Percentiles rank a stretch among this genome's conserved stretches.
These are phyloP conservation scores for Acer yangbiense DNA, from an alignment of 345 rosid species.

Conservation along the genomic window DNA sequence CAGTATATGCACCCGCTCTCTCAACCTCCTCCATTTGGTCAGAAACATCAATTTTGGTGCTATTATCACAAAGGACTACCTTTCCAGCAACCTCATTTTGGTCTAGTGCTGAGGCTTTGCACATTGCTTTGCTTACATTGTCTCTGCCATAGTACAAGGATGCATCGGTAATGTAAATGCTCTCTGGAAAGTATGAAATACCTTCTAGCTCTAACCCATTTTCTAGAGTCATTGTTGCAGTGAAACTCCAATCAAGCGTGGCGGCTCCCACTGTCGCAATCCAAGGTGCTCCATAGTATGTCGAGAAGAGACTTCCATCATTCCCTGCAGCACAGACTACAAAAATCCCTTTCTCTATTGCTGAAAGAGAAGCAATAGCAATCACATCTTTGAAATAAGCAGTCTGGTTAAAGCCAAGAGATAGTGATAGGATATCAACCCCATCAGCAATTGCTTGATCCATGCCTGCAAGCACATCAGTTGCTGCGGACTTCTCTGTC, in stretches of 20 bases:
- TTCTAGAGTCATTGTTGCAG: slow-evolving; percentile 27
- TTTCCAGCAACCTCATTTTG: slow-evolving; percentile 27
- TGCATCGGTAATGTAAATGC: slow-evolving; percentile 24
- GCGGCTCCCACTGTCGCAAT: slow-evolving; percentile 49
- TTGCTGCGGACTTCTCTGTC: slow-evolving; percentile 28
- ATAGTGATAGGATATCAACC: slow-evolving; percentile 59
- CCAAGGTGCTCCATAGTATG: slow-evolving; percentile 45
- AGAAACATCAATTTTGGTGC: not conserved
- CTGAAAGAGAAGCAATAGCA: slow-evolving; percentile 59
- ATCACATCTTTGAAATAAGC: slow-evolving; percentile 41
- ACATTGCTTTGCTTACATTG: slow-evolving; percentile 23
- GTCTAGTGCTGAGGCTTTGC: slow-evolving; percentile 22
- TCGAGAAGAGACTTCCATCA: slow-evolving; percentile 31
- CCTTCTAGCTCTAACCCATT: slow-evolving; percentile 27
- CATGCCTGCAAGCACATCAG: slow-evolving; percentile 67
- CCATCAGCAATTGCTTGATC: slow-evolving; percentile 77
- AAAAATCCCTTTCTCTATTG: slow-evolving; percentile 48
- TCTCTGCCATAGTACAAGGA: slow-evolving; percentile 28
- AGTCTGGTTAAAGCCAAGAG: slow-evolving; percentile 42
- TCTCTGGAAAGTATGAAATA: slow-evolving; percentile 34
- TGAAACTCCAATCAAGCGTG: slow-evolving; percentile 41
- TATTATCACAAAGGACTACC: slow-evolving; percentile 38
- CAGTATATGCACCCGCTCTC: slow-evolving; percentile 35
- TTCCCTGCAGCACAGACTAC: slow-evolving; percentile 55
- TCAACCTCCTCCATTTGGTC: slow-evolving; percentile 25